A percentile compares a stretch with the other conserved stretches of the same genome.
Evolutionary conservation across 192 early-diverging fungal species (phyloP).

Genomic region (Linnemannia elongata): DNA sequence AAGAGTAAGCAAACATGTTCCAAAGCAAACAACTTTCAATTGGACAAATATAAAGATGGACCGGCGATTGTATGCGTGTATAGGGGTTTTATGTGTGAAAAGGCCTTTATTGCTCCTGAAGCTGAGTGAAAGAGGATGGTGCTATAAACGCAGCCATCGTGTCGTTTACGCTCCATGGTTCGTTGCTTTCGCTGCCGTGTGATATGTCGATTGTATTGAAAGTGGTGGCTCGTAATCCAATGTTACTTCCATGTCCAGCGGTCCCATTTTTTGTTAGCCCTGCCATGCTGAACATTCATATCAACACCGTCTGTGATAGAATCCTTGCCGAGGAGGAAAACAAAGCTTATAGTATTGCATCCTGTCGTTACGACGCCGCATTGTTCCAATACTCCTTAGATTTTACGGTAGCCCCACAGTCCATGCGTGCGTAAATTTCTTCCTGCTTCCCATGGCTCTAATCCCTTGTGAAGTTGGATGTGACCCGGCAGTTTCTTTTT

Average conservation of each 20-base stretch:
- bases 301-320: not conserved
- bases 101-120: constrained; percentile 3
- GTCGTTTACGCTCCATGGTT: too few relatives aligned
- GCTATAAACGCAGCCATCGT: not conserved
- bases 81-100: constrained; percentile 10
- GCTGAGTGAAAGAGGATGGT: not conserved
- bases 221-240: not conserved
- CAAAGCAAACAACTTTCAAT: not conserved
- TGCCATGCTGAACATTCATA: not conserved
- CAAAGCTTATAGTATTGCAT: not conserved
- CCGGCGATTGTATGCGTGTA: not conserved
- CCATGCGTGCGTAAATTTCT: too few relatives aligned
- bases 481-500: not conserved
- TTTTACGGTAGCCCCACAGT: too few relatives aligned
- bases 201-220: not conserved
- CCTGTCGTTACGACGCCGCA: not conserved
- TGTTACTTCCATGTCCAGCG: too few relatives aligned
- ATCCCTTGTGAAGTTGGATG: too few relatives aligned
- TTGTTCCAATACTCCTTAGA: not conserved
- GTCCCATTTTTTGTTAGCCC: not conserved
- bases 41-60: not conserved
- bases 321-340: not conserved
- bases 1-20: not conserved
- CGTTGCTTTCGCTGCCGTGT: not conserved
- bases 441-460: too few relatives aligned